Base-by-base conservation (phyloP, 2,329 filamentous ascomycete genomes). In the Colletotrichum chrysophilum region DNA sequence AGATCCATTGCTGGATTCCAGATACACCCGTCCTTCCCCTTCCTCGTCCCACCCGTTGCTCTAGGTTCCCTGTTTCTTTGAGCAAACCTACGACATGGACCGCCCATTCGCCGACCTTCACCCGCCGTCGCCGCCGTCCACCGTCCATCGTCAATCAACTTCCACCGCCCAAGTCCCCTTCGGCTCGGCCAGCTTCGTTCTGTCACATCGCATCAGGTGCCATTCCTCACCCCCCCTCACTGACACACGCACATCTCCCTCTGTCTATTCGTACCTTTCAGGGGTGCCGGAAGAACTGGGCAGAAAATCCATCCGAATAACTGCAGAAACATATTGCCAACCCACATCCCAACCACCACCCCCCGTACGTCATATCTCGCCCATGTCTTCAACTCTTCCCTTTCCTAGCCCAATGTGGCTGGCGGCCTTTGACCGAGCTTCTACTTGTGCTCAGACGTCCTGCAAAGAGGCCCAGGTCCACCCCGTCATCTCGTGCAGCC, bases 381-480 rank as follows among this genome's bases (percentile, higher is more conserved):
- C 68, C 68, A 58, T 67, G 62, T 75, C 64, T 62, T 62, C 62
- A 26, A 43, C 62, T 43, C 26, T 18, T 55, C 26, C 55, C 43
- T n/a, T 34, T 18, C 7, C 62, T 72, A 68, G 58, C 30, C 73
- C 56, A 56, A 28, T 56, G 36, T 58, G 62, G 62, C 73, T 73
- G 69, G 62, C 73, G 73, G 70, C 32, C 58, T 60, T 73, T 73
- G 73, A 75, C 73, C 73, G 73, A 75, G 70, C 56, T 67, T 73
- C 62, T 65, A 43, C 32, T 68, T 64, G 55, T 56, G 65, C 70
- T 73, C 18, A 58, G 56, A 75, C 73, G n/a, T 75, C 61, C 72
- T 66, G 69, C 70, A 68, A 38, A 65, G 34, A 38, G 18, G 30
- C 73, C 69, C 70, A 55, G 64, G 55, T 52, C 34, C 73, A 75